Conservation (phyloP, 768 basidiomycete genomes). For the Boletus fagicola region DNA sequence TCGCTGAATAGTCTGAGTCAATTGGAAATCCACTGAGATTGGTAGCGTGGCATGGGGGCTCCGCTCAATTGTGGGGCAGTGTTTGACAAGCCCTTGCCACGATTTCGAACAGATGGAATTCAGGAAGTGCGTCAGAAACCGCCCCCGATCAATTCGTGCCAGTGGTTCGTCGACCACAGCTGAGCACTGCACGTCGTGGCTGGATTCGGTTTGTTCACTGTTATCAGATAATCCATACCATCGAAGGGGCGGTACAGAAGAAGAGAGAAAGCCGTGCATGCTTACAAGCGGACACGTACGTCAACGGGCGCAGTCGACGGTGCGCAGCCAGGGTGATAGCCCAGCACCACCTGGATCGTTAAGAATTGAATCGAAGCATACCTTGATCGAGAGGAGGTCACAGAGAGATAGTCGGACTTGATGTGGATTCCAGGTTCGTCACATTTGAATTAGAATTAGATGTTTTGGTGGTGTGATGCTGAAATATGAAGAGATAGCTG, state of each 20-base stretch:
- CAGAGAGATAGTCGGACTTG: slow-evolving; percentile 20
- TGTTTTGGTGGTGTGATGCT: background rate
- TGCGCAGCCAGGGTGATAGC: slow-evolving; percentile 21
- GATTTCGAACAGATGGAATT: slow-evolving; percentile 16
- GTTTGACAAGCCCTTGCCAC: slow-evolving; percentile 22
- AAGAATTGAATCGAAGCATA: slow-evolving; percentile 14
- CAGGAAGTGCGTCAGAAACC: slow-evolving; percentile 17
- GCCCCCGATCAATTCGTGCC: slow-evolving; percentile 30
- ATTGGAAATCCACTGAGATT: slow-evolving; percentile 8
- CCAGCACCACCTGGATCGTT: slow-evolving; percentile 1
- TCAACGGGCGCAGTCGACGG: slow-evolving; percentile 15
- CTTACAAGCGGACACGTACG: slow-evolving; percentile 4
- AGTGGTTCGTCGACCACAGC: slow-evolving; percentile 31
- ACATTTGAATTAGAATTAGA: slow-evolving; percentile 9
- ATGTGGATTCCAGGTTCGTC: slow-evolving; percentile 20
- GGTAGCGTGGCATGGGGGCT: slow-evolving; percentile 8
- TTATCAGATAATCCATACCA: slow-evolving; percentile 21
- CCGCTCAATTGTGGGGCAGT: slow-evolving; percentile 21
- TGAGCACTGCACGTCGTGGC: slow-evolving; percentile 17
- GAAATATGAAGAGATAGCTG: background rate
- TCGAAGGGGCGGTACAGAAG: slow-evolving; percentile 6
- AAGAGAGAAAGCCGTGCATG: background rate
- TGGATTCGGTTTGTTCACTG: background rate
- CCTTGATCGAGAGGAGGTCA: slow-evolving; percentile 15
- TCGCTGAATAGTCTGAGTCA: slow-evolving; percentile 18